Conservation (phyloP, 2,329 filamentous ascomycete genomes). For the Calonectria ilicicola region DNA sequence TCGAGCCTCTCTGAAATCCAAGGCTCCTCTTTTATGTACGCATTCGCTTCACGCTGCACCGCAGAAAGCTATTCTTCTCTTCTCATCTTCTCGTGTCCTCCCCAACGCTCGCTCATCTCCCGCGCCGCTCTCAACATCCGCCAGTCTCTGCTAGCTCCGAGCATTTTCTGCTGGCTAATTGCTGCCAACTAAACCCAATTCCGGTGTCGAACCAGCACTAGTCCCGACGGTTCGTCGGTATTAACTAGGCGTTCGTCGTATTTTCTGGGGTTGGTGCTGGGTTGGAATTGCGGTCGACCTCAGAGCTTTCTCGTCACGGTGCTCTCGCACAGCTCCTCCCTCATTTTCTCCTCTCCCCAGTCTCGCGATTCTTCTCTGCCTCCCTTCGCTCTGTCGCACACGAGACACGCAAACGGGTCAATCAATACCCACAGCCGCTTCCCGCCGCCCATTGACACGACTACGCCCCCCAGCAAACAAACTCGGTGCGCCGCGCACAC, state of each 20-base stretch:
- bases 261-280: constrained; percentile 15
- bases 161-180: constrained; percentile 4
- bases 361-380: neutral
- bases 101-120: neutral
- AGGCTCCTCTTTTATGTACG: constrained; percentile 17
- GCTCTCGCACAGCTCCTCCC: neutral
- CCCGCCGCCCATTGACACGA: constrained; percentile 14
- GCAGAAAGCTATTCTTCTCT: constrained; percentile 16
- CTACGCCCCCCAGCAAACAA: neutral
- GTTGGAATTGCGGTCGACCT: constrained; percentile 6
- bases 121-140: neutral
- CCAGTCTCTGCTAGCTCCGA: constrained; percentile 11
- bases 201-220: constrained; percentile 27
- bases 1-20: constrained; percentile 12
- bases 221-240: constrained; percentile 11
- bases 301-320: neutral
- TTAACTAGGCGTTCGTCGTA: constrained; percentile 5
- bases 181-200: constrained; percentile 17
- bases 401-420: neutral
- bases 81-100: constrained; percentile 1
- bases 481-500: constrained; percentile 3
- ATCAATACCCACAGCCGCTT: neutral
- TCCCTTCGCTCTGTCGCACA: neutral
- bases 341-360: constrained; percentile 2
- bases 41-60: neutral